Base-by-base conservation (phyloP, 23 red algal species). In the Gracilariopsis chorda region DNA sequence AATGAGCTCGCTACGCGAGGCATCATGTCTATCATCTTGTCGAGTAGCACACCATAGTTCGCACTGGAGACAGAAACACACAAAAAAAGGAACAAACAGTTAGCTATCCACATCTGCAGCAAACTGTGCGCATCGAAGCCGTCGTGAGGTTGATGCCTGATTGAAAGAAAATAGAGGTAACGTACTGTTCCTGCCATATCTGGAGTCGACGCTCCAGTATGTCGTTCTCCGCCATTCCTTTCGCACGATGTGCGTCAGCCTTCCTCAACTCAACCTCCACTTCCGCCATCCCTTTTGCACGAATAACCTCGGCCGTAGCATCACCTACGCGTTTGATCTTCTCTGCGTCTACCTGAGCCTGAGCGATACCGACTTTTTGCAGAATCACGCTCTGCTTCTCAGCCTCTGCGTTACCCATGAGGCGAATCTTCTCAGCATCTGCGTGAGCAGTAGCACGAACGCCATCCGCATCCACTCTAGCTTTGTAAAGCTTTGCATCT, bases 11-110 rank as follows among this genome's bases (percentile, higher is more conserved):
- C 88, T 23, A 91, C 88, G 0, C 41, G 39, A 3, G 88, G 88
- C 75, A 91, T 63, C 88, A 72, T 70, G 24, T 91, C 77, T 33
- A 82, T 80, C 74, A 82, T 82, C 75, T 80, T 82, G 20, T 80
- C 75, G 10, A 91, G 75, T 70, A 91, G 55, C 44, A 72, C 88
- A 10, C 62, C 88, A 17, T 80, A 65, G 27, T 82, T 82, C 25
- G 60, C 65, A 37, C 82, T 80, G 40, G 3, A 55, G 14, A 16
- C n/a, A 14, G 20, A 32, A 21, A 53, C 23, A 80, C 1, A 13
- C 16, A 47, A 40, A 53, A 34, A 57, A n/a, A 57, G 32, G 36
- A 57, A 39, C 0, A 52, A 48, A 16, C 16, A 37, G 52, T 39
- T 17, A 80, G 14, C 9, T 48, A 42, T 80, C 13, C n/a, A n/a